A percentile compares a stretch with the other conserved stretches of the same genome.
These are phyloP conservation scores for Diaporthe sp. DNA, from an alignment of 2,329 filamentous ascomycete genomes.

Conservation along the genomic window DNA sequence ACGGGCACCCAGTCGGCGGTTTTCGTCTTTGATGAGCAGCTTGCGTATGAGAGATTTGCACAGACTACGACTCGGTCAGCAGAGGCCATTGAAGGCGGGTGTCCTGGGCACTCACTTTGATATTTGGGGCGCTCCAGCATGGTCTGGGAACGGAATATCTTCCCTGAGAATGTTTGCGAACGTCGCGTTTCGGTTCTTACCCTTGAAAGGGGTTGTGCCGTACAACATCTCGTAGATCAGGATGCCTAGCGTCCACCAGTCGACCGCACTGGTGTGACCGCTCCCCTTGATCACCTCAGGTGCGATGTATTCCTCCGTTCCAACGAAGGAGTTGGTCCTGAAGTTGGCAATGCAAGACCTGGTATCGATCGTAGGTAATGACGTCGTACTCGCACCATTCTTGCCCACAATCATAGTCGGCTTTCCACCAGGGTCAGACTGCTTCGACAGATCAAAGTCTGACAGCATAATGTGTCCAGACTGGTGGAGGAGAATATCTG, in stretches of 20 bases:
- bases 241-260: conserved; percentile 99
- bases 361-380: conserved; percentile 96
- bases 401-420: conserved; percentile 97
- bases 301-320: conserved; percentile 98
- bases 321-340: conserved; percentile 97
- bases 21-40: conserved; percentile 97
- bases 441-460: conserved; percentile 98
- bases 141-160: conserved; percentile 95
- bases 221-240: conserved; percentile 99
- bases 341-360: conserved; percentile 99
- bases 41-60: conserved; percentile 98
- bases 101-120: conserved; percentile 77
- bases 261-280: conserved; percentile 96
- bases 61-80: conserved; percentile 64
- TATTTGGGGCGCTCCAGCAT: conserved; percentile 83
- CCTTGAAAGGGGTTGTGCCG: conserved; percentile 98
- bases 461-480: conserved; percentile 99
- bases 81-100: not conserved
- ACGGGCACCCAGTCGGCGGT: conserved; percentile 89
- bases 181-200: conserved; percentile 97
- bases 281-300: conserved; percentile 99
- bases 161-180: conserved; percentile 97
- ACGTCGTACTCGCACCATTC: conserved; percentile 86
- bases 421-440: conserved; percentile 94
- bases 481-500: conserved; percentile 96